phyloP scores from a whole-genome alignment of 2,329 filamentous ascomycete genomes.

The Botrytis sinoallii region DNA sequence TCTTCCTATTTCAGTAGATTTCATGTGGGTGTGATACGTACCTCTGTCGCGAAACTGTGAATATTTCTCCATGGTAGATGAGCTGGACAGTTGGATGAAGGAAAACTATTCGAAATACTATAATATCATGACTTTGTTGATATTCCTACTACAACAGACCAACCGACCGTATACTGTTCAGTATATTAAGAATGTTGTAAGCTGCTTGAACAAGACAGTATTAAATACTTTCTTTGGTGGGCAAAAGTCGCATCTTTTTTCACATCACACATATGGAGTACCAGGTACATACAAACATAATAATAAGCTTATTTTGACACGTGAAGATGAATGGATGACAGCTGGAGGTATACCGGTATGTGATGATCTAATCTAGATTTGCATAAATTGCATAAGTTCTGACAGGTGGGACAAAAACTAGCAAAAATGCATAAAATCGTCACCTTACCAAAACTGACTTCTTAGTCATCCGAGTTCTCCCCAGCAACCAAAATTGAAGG shows the following conservation, averaged over 20 bases:
- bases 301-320: constrained; percentile 1
- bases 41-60: constrained; percentile 73
- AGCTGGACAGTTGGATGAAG: neutral
- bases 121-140: constrained; percentile 15
- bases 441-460: neutral
- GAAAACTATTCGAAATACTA: neutral
- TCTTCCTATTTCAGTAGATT: neutral
- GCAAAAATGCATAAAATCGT: neutral
- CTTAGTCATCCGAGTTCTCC: constrained; percentile 13
- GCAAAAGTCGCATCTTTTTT: neutral
- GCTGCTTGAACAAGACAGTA: neutral
- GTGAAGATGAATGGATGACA: neutral
- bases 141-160: neutral
- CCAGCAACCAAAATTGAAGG: constrained; percentile 10
- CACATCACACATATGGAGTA: neutral
- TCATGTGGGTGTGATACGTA: constrained; percentile 37
- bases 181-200: neutral
- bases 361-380: neutral
- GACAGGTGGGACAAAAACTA: neutral
- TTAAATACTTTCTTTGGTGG: neutral
- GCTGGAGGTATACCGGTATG: neutral
- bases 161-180: neutral
- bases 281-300: neutral
- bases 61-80: constrained; percentile 65
- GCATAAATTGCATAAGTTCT: neutral